Base-by-base conservation (phyloP, 1,139 yeast species). In the Yamadazyma friedrichii region DNA sequence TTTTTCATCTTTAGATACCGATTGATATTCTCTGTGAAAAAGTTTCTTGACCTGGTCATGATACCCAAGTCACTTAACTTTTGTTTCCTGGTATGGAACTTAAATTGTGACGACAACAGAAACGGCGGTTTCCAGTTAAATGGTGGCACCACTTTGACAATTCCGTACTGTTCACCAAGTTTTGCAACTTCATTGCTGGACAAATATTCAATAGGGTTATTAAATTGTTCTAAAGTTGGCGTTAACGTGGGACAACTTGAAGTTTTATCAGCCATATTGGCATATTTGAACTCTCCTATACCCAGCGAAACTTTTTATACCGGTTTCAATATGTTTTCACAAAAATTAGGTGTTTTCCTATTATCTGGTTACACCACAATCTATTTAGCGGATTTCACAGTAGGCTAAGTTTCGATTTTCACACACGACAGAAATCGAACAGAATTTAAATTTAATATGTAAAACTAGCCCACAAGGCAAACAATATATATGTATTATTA, bases 141-240 rank as follows among this genome's bases (percentile, higher is more conserved):
- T 0, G 93, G 93, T 2, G 94, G 89, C 1, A 76, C 68, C 1
- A 85, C 51, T 54, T 84, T 85, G 25, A 85, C 61, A 51, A 85
- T 72, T 1, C 94, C 94, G 56, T 68, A 84, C 36, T 67, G 58
- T 9, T 63, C 64, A 4, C 93, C 94, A 22, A 82, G 52, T n/a
- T 62, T 52, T 10, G 70, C 61, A 4, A 80, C 63, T 36, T 70
- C 74, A 0, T 71, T 64, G 16, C 79, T 66, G 1, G 85, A 78
- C 26, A 85, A 61, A 53, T 78, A 85, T 3, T 62, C 65, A 33
- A 84, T 80, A 1, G 93, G 93, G 51, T 80, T 75, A 4, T 52
- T 55, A 53, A 85, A 83, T 56, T 85, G 83, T 20, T 61, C 68
- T 22, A 55, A 59, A 1, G 76, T 60, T 0, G 91, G 93, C 28